These are phyloP conservation scores for Agapanthus africanus DNA, from an alignment of 106 monocot species.

Conservation along the genomic window DNA sequence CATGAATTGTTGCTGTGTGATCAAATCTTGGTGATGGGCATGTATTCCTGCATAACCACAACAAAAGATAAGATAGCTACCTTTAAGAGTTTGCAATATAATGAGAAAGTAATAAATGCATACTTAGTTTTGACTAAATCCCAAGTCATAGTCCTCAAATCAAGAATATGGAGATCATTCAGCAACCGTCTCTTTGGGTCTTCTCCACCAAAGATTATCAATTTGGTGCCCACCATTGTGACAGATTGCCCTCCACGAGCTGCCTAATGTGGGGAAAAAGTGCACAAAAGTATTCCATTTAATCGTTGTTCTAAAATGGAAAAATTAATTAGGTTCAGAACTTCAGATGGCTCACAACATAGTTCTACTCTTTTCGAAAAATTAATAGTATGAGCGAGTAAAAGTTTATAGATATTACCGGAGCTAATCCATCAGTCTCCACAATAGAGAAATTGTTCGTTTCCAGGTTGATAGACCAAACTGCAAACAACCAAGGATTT, in stretches of 20 bases:
- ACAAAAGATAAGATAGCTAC: slow-evolving; percentile 5
- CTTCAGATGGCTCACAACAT: neutral
- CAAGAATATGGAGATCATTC: slow-evolving; percentile 87
- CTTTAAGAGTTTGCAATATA: neutral
- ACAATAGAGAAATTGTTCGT: slow-evolving; percentile 36
- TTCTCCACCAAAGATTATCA: slow-evolving; percentile 95
- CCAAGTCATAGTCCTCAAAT: slow-evolving; percentile 78
- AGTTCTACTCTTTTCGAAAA: neutral
- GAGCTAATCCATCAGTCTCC: slow-evolving; percentile 57
- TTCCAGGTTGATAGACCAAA: slow-evolving; percentile 70
- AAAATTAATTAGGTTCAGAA: too few species aligned
- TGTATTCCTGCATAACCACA: slow-evolving; percentile 25
- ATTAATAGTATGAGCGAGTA: neutral
- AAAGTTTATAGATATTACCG: slow-evolving; percentile 37
- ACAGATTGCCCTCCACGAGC: slow-evolving; percentile 81
- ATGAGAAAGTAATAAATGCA: slow-evolving; percentile 4
- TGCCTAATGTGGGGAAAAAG: slow-evolving; percentile 25
- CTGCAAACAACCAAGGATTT: slow-evolving; percentile 36
- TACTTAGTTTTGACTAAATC: slow-evolving; percentile 54
- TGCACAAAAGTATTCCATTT: too few species aligned
- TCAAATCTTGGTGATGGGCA: slow-evolving; percentile 74
- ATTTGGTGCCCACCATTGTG: slow-evolving; percentile 53
- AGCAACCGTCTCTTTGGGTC: slow-evolving; percentile 44
- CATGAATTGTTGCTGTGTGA: slow-evolving; percentile 64
- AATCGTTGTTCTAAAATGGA: too few species aligned